A percentile compares a stretch with the other conserved stretches of the same genome.
Evolutionary conservation across 345 rosid species (phyloP).

Genomic region (Trapa incisa): DNA sequence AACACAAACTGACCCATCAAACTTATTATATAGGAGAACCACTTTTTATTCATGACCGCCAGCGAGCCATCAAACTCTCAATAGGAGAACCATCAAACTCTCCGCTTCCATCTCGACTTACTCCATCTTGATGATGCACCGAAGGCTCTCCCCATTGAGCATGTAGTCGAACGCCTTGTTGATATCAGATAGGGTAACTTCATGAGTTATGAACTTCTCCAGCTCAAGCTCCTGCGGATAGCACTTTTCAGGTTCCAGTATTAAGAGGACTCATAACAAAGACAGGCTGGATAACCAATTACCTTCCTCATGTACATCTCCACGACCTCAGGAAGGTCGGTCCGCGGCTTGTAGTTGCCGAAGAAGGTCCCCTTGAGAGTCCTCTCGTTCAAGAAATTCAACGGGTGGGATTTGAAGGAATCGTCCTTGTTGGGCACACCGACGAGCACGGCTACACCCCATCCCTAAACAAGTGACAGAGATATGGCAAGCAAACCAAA

Average conservation of each 20-base stretch:
- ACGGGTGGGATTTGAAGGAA: slow-evolving; percentile 29
- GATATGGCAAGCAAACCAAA: background rate
- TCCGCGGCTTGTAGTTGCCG: slow-evolving; percentile 33
- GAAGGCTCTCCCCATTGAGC: slow-evolving; percentile 32
- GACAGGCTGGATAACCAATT: background rate
- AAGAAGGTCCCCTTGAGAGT: slow-evolving; percentile 36
- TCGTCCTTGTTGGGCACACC: slow-evolving; percentile 35
- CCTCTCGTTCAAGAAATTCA: slow-evolving; percentile 25
- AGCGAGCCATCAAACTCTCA: too few relatives aligned
- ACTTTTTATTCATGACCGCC: too few relatives aligned
- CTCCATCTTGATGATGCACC: slow-evolving; percentile 38
- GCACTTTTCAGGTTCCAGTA: too few relatives aligned
- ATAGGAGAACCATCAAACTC: too few relatives aligned
- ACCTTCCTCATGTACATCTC: slow-evolving; percentile 32
- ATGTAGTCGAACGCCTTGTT: slow-evolving; percentile 43
- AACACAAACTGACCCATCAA: too few relatives aligned
- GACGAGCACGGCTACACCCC: slow-evolving; percentile 39
- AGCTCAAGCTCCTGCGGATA: too few relatives aligned
- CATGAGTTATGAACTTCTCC: slow-evolving; percentile 40
- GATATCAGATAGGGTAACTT: slow-evolving; percentile 30
- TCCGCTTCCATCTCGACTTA: background rate
- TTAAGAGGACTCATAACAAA: too few relatives aligned
- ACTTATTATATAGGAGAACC: too few relatives aligned
- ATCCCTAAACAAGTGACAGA: slow-evolving; percentile 16
- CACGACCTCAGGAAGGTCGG: slow-evolving; percentile 28